Conservation (phyloP, 169 alveolate species). For the Sarcocystis neurona region DNA sequence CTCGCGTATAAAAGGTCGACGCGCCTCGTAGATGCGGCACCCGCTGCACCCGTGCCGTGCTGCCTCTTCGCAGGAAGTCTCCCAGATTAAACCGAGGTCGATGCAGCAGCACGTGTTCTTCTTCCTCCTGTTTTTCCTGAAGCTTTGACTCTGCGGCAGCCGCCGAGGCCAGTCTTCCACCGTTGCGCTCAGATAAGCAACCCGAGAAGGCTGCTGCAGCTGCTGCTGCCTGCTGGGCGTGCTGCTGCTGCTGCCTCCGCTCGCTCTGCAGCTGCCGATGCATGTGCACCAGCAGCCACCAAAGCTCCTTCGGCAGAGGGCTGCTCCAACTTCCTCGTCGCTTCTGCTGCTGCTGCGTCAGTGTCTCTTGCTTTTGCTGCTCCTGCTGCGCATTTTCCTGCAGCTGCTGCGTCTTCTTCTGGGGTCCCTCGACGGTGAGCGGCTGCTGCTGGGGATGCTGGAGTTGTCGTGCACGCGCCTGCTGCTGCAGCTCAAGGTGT, state of each 20-base stretch:
- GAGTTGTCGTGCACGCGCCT: background rate
- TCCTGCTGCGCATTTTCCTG: background rate
- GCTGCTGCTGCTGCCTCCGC: background rate
- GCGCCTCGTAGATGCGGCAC: too few species aligned
- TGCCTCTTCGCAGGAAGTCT: too few species aligned
- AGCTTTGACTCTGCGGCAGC: background rate
- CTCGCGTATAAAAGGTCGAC: too few species aligned
- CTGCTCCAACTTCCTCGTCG: background rate
- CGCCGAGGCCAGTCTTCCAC: too few species aligned
- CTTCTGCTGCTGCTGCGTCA: background rate
- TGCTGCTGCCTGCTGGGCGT: too few species aligned
- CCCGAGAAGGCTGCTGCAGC: too few species aligned
- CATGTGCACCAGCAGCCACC: conserved; percentile 63
- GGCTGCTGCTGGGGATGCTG: background rate
- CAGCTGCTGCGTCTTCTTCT: background rate
- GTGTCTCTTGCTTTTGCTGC: background rate
- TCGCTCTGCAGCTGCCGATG: background rate
- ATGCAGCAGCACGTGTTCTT: too few species aligned
- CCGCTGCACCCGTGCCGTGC: too few species aligned
- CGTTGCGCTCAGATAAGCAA: too few species aligned
- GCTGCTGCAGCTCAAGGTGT: background rate
- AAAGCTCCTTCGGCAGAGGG: conserved; percentile 59
- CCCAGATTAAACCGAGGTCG: too few species aligned
- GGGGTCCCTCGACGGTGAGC: background rate
- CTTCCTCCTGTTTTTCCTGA: background rate